Evolutionary conservation across 331 rosid genomes (phyloP).

Genomic region (Spiraea crenata): DNA sequence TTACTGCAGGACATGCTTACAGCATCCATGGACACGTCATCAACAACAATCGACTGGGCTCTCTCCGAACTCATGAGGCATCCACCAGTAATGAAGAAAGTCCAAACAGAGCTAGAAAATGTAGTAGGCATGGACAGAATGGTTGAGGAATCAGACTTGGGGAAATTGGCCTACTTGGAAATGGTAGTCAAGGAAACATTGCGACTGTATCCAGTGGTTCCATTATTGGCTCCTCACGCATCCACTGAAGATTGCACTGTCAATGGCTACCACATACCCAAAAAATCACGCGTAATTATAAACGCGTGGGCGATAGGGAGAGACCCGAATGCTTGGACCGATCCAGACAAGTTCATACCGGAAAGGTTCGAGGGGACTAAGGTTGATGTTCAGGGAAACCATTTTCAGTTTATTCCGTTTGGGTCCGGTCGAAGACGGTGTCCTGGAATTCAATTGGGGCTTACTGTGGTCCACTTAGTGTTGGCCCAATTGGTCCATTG

Average conservation of each 20-base stretch:
- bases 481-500: conserved; percentile 65
- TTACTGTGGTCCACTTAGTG: conserved; percentile 14
- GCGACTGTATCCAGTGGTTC: not conserved
- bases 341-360: not conserved
- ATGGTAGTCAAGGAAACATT: conserved; percentile 10
- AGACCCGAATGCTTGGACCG: conserved; percentile 1
- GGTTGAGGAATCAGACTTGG: not conserved
- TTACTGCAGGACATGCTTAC: conserved; percentile 9
- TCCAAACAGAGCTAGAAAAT: not conserved
- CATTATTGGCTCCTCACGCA: not conserved
- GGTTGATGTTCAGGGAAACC: not conserved
- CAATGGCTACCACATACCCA: not conserved
- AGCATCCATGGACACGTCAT: not conserved
- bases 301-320: not conserved
- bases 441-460: not conserved
- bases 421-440: not conserved
- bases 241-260: conserved; percentile 8
- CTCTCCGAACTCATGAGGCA: not conserved
- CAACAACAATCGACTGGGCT: not conserved
- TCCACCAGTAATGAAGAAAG: conserved; percentile 9
- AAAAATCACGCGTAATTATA: too few relatives aligned
- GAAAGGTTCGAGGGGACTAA: conserved; percentile 5
- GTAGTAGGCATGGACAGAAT: not conserved
- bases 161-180: not conserved
- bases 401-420: not conserved